phyloP scores from a whole-genome alignment of 1,284 basidiomycete species.

The Afroboletus lepidellus region DNA sequence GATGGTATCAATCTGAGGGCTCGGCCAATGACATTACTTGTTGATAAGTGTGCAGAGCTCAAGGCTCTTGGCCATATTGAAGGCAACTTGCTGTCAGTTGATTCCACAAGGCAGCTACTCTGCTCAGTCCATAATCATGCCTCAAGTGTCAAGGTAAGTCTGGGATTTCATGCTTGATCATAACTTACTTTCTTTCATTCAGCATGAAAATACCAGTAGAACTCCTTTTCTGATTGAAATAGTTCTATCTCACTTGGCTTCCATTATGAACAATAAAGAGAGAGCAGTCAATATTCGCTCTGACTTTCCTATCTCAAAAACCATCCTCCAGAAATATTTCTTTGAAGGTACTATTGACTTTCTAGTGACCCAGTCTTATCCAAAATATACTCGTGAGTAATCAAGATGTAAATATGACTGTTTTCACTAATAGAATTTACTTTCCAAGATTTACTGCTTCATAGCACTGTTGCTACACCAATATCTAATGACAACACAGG shows the following conservation, averaged over 20 bases:
- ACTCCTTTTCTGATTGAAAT: neutral
- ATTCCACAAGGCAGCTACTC: neutral
- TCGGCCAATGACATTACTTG: neutral
- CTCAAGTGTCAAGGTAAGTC: neutral
- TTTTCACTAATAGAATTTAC: neutral
- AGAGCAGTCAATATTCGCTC: neutral
- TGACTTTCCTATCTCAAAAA: neutral
- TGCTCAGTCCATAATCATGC: neutral
- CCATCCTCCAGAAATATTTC: neutral
- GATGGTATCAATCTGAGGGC: neutral
- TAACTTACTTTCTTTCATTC: neutral
- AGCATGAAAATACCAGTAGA: too few species aligned
- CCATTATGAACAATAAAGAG: neutral
- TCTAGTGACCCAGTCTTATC: neutral
- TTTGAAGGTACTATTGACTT: neutral
- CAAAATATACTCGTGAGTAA: neutral
- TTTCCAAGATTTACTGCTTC: neutral
- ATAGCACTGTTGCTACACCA: neutral
- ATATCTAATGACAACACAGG: neutral
- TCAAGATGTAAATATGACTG: too few species aligned
- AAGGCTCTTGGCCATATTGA: neutral
- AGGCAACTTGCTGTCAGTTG: neutral
- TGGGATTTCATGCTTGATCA: neutral
- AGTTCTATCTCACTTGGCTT: neutral
- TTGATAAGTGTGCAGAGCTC: neutral